Base-by-base conservation (phyloP, 805 yeast species). In the Lipomyces orientalis region DNA sequence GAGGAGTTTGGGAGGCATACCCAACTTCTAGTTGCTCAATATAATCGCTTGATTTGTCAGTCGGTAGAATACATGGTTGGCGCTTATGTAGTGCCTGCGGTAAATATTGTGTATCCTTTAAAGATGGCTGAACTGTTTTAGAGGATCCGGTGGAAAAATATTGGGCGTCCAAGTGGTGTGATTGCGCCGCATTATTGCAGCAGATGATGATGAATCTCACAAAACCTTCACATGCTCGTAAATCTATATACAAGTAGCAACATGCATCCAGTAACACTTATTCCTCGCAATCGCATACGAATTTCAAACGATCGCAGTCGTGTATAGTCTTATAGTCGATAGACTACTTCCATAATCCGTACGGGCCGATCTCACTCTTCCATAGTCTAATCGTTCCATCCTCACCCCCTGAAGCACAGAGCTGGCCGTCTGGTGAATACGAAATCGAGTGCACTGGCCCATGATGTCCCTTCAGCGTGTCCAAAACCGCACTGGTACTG, bases 301-400 rank as follows among this genome's bases (percentile, higher is more conserved):
- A 43, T 19, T 16, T 19, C 9, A 16, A 16, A 12, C n/a, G 10
- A 43, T 43, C 49, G 4, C n/a, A 43, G 22, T n/a, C 16, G 19
- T 2, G n/a, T 43, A 8, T 43, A n/a, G 9, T 16, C 6, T 31
- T 52, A 25, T 25, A 25, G 1, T 25, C 29, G 29, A 25, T 25
- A 1, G 29, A 25, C 33, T 52, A 46, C n/a, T 52, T 70, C 80
- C 80, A 77, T 54, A 77, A 64, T 2, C 80, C 80, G 54, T 76
- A 77, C 3, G 76, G 71, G 1, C 75, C 79, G 9, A 57, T 59
- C 10, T 61, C 66, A 6, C 60, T 54, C 54, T 70, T 72, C 75
- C 75, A 73, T 5, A 73, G 60, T 10, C 75, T 64, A 16, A 73
- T 62, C 12, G 75, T 73, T 14, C 75, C 74, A 56, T 73, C 75